Evolutionary conservation across 345 rosid species (phyloP).

Genomic region (Hirschfeldia incana): DNA sequence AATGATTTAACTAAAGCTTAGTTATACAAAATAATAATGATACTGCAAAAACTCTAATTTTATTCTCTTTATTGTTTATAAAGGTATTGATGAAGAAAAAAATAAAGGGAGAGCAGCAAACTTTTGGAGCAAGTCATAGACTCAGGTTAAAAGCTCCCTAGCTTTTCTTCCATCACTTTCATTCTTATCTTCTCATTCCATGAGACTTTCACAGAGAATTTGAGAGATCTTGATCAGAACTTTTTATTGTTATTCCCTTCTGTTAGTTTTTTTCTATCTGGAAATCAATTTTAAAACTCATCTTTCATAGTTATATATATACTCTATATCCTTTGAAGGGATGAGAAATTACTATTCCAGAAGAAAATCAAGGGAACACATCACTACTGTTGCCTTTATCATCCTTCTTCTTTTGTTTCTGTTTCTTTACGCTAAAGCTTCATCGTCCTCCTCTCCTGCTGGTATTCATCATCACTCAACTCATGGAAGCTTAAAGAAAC

Average conservation of each 20-base stretch:
- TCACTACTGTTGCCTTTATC: conserved; percentile 17
- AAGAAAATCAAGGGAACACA: conserved; percentile 31
- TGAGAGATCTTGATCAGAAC: conserved; percentile 26
- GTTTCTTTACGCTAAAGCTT: conserved; percentile 33
- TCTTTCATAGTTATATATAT: conserved; percentile 9
- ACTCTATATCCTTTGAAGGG: conserved; percentile 10
- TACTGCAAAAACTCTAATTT: background rate
- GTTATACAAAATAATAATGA: background rate
- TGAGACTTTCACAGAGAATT: background rate
- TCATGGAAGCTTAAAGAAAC: conserved; percentile 29
- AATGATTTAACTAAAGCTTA: conserved; percentile 16
- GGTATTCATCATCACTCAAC: conserved; percentile 29
- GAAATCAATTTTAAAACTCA: conserved; percentile 1
- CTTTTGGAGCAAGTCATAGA: conserved; percentile 40
- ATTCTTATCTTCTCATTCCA: conserved; percentile 35
- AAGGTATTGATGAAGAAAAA: background rate
- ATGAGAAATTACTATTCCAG: conserved; percentile 32
- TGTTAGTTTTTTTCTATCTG: background rate
- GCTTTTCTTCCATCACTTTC: conserved; percentile 38
- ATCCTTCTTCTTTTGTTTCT: conserved; percentile 32
- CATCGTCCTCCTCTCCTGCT: conserved; percentile 19
- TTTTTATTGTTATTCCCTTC: background rate
- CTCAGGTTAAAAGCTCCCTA: conserved; percentile 21
- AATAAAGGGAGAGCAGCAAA: conserved; percentile 27
- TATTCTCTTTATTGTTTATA: conserved; percentile 1